These are phyloP conservation scores for Stereocaulon alpinum DNA, from an alignment of 495 filamentous ascomycete genomes.

Conservation along the genomic window DNA sequence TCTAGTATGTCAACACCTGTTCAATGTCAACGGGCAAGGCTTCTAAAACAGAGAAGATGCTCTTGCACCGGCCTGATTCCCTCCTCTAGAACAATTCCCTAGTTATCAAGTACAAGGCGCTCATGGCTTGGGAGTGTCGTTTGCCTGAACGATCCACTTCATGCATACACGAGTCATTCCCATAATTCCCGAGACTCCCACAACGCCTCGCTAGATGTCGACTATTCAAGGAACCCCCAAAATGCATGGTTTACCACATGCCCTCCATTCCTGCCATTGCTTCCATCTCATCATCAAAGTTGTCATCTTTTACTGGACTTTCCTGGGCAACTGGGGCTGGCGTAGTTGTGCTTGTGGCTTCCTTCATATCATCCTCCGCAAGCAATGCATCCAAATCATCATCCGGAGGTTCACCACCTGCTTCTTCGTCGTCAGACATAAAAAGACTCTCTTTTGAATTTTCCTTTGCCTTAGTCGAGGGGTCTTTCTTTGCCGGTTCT, in stretches of 20 bases:
- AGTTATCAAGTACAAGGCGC: too few relatives aligned
- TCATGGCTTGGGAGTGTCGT: too few relatives aligned
- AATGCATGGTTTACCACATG: constrained; percentile 35
- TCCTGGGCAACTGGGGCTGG: neutral
- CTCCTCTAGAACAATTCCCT: too few relatives aligned
- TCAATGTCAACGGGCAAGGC: too few relatives aligned
- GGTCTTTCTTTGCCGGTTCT: neutral
- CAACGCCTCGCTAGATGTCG: constrained; percentile 7
- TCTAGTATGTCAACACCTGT: too few relatives aligned
- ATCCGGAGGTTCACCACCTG: constrained; percentile 24
- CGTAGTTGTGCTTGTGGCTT: neutral
- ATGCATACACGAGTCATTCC: neutral
- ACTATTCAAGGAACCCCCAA: too few relatives aligned
- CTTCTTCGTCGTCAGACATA: constrained; percentile 17
- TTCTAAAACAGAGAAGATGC: too few relatives aligned
- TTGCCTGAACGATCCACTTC: neutral
- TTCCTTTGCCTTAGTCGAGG: neutral
- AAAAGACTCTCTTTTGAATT: constrained; percentile 21
- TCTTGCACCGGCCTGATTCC: too few relatives aligned
- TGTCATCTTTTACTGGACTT: constrained; percentile 12
- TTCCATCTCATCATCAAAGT: constrained; percentile 53
- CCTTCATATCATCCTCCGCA: constrained; percentile 26
- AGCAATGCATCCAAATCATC: constrained; percentile 40
- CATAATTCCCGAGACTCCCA: neutral
- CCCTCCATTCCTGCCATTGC: constrained; percentile 58